Conservation (phyloP, 345 rosid species). For the Eucalyptus marginata region DNA sequence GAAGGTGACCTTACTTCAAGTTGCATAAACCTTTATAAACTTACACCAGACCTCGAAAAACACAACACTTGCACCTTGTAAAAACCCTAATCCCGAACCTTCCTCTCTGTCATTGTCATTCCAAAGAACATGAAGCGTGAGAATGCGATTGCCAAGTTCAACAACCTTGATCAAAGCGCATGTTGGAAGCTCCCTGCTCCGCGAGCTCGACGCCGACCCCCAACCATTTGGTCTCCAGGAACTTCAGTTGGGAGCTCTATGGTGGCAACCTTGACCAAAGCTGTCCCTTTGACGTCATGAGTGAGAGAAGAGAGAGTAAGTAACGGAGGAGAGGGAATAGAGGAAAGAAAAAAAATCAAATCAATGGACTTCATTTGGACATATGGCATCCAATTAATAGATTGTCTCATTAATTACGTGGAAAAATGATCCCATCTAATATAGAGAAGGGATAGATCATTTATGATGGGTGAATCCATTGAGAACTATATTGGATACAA, state of each 20-base stretch:
- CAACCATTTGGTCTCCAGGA: no score
- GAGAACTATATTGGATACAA: background rate
- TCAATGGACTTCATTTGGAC: background rate
- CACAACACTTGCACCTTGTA: background rate
- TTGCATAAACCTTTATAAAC: slow-evolving; percentile 87
- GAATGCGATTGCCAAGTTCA: no score
- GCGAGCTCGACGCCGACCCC: no score
- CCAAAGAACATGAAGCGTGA: slow-evolving; percentile 26
- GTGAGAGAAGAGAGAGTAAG: background rate
- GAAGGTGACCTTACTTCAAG: slow-evolving; percentile 54
- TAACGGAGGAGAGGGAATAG: background rate
- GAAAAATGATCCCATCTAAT: background rate
- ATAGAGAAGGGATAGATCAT: background rate
- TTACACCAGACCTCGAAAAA: background rate
- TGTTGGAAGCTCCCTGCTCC: no score
- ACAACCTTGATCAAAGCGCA: no score
- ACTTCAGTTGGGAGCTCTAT: no score
- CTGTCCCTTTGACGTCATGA: background rate
- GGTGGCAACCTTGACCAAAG: no score
- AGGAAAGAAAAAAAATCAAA: background rate
- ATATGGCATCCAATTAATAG: background rate
- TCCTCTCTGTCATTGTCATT: slow-evolving; percentile 14
- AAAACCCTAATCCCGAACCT: background rate
- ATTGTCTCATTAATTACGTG: background rate
- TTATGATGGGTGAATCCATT: background rate